Evolutionary conservation across 2,329 filamentous ascomycete species (phyloP), one percentile per base, ranked within the genome.

Genomic region (Aspergillus sp.): DNA sequence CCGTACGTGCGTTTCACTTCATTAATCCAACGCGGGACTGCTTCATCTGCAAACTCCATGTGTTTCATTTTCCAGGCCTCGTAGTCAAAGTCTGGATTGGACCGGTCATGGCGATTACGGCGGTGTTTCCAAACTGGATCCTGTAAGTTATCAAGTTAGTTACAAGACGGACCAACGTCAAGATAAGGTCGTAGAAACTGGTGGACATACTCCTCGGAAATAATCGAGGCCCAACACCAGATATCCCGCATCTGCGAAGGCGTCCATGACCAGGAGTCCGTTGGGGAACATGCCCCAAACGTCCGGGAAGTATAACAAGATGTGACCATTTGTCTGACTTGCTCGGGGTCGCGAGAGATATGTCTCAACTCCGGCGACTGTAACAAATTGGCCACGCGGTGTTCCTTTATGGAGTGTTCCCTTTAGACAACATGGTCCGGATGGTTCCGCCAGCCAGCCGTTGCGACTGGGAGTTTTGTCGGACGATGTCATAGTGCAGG

Each of bases 31-130:
- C 35, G 35, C 6, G 77, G 76, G 0, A 78, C 73, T n/a, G 68
- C 67, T 35, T 69, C 71, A 3, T 66, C 60, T 0, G 78, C 76
- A 55, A 75, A 79, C 3, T 60, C 58, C 13, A 60, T 67, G 52
- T 81, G 74, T 62, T 79, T 79, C 26, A 53, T 49, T 51, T 75
- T 75, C 78, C 78, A 81, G 5, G 75, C 77, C 30, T 73, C 72
- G 19, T 71, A 75, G 60, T 80, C 77, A 51, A 81, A 81, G 24
- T 61, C 67, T 2, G 70, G 66, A 38, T 54, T 51, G 55, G 35
- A 38, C 35, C 14, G 35, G 16, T 62, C 22, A 58, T 67, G 47
- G 7, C 57, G 61, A 30, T 71, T 65, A 38, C 67, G 51, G 20
- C 63, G 44, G 51, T 79, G 71, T 40, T 54, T 54, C 49, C 49